These are phyloP conservation scores for Umbelopsis sp. DNA, from an alignment of 192 early-diverging fungal genomes.

Conservation along the genomic window DNA sequence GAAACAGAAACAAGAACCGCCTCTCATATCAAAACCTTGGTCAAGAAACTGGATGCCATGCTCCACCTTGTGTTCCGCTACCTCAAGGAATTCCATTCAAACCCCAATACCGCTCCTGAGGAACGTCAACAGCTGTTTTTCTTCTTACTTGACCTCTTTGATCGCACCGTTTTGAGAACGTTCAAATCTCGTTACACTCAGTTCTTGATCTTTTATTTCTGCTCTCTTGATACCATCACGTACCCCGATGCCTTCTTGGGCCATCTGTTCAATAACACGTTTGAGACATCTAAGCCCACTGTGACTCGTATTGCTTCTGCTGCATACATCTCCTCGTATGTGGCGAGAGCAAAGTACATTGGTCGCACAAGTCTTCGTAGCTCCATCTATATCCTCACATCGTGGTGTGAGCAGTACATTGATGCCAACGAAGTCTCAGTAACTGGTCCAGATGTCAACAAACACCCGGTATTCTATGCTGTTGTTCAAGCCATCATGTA, in stretches of 20 bases:
- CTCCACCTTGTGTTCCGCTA: slow-evolving; percentile 69
- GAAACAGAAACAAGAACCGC: slow-evolving; percentile 40
- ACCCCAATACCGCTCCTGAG: slow-evolving; percentile 30
- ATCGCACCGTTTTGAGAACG: slow-evolving; percentile 77
- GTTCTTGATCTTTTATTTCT: slow-evolving; percentile 87
- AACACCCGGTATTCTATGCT: slow-evolving; percentile 83
- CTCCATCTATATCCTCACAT: slow-evolving; percentile 68
- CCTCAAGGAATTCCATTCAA: slow-evolving; percentile 34
- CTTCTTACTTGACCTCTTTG: slow-evolving; percentile 77
- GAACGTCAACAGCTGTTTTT: slow-evolving; percentile 61
- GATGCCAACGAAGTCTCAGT: slow-evolving; percentile 61
- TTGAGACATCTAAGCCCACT: slow-evolving; percentile 60
- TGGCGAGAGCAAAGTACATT: slow-evolving; percentile 86
- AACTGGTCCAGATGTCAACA: slow-evolving; percentile 54
- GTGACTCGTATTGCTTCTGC: slow-evolving; percentile 78
- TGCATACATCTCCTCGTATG: slow-evolving; percentile 85
- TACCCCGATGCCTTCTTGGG: slow-evolving; percentile 82
- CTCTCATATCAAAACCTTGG: slow-evolving; percentile 55
- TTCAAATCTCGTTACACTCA: slow-evolving; percentile 91
- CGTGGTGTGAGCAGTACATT: slow-evolving; percentile 70
- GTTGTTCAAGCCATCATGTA: slow-evolving; percentile 90
- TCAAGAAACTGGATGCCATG: slow-evolving; percentile 75
- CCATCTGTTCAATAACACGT: slow-evolving; percentile 64
- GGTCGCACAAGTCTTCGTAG: slow-evolving; percentile 59
- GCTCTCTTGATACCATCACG: slow-evolving; percentile 57